Evolutionary conservation across 805 yeast genomes (phyloP).

Genomic region (Jamesozyma lodderae): DNA sequence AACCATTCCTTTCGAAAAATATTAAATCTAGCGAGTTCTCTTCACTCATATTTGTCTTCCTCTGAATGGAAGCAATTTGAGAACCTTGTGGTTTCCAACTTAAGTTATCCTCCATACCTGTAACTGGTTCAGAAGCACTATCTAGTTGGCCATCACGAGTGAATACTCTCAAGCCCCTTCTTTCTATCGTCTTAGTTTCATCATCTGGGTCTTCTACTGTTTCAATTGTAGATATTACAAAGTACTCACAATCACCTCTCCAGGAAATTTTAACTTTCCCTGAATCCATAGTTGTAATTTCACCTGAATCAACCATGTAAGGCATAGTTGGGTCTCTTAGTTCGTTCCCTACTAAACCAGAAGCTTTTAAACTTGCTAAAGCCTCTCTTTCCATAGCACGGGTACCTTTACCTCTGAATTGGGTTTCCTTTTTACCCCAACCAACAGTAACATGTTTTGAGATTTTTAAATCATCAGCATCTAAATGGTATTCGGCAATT

Average conservation of each 20-base stretch:
- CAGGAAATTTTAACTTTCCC: conserved; percentile 53
- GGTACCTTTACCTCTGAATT: conserved; percentile 89
- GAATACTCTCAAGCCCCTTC: conserved; percentile 80
- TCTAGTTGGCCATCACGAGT: conserved; percentile 68
- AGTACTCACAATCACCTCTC: conserved; percentile 92
- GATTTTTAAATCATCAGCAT: conserved; percentile 51
- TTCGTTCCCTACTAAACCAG: conserved; percentile 61
- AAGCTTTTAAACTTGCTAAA: conserved; percentile 36
- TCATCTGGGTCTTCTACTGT: conserved; percentile 35
- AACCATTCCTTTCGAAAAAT: conserved; percentile 89
- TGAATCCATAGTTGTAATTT: conserved; percentile 46
- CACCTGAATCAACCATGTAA: conserved; percentile 61
- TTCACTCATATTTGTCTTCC: conserved; percentile 40
- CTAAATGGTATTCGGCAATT: conserved; percentile 52
- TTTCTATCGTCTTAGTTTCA: conserved; percentile 30
- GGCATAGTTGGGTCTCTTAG: conserved; percentile 87
- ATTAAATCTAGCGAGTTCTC: conserved; percentile 40
- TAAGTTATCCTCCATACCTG: conserved; percentile 62
- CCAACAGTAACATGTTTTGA: conserved; percentile 92
- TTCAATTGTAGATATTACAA: conserved; percentile 61
- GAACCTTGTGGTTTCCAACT: conserved; percentile 93
- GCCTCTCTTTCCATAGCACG: conserved; percentile 63
- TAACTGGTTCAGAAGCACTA: conserved; percentile 83
- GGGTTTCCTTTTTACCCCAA: conserved; percentile 97
- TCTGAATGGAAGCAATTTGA: conserved; percentile 71